Evolutionary conservation across 257 asterid species (phyloP), one percentile per base, ranked within the genome.

Genomic region (Parsonsia alboflavescens): DNA sequence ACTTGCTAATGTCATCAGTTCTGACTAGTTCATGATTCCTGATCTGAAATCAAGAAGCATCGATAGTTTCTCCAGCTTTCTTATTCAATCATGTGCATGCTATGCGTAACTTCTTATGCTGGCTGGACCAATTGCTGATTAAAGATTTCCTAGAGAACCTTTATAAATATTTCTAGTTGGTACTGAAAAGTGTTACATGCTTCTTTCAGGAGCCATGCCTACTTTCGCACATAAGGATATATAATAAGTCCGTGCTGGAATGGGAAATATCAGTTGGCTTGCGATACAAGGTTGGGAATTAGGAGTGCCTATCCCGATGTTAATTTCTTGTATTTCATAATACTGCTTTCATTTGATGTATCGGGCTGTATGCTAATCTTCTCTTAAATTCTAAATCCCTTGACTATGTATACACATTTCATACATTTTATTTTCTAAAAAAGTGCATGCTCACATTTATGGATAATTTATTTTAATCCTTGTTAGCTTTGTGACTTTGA

Each of bases 221-320:
- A 73, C 96, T 95, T 79, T 92, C 98, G 22, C 96, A 92, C 88
- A 74, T 89, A 76, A 82, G 98, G 85, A 86, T 95, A 75, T 89
- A 90, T 81, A 95, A 95, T 78, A 95, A 95, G 73, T 95, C 99
- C 21, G 98, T 95, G 82, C 81, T 95, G 90, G 99, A 95, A 79
- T 95, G 99, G 99, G 99, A 95, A 82, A 88, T 95, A 73, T 88
- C 99, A 70, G 97, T 76, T 83, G 99, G 99, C 80, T 82, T 95
- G 82, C 96, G 87, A 21, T 92, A 90, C 83, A 95, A 95, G 99
- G 99, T 90, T 81, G 76, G 88, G 64, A 69, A 82, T 80, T 77
- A 67, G 46, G 72, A 62, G 52, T 45, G 54, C 77, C 46, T 26
- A 69, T 52, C 30, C 10, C 73, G 69, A 56, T 68, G 11, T 44